phyloP scores from a whole-genome alignment of 441 rosid species.

The Adansonia rubrostipa region DNA sequence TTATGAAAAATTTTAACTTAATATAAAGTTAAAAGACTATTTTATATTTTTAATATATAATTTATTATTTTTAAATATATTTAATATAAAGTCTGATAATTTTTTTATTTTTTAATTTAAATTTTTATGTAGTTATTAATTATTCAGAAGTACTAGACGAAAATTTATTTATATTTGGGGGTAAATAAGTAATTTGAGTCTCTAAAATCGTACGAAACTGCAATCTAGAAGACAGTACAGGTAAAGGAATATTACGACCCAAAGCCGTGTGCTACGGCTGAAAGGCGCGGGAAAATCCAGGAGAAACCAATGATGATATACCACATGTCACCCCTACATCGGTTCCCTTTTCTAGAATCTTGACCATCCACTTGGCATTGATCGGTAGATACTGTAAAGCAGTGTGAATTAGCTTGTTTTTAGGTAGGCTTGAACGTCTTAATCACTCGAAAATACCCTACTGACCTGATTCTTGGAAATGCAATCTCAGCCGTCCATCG shows the following conservation, averaged over 20 bases:
- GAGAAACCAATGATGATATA: not conserved
- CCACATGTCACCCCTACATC: not conserved
- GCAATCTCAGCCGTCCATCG: not conserved
- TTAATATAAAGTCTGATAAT: too few relatives aligned
- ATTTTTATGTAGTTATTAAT: too few relatives aligned
- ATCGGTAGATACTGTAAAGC: not conserved
- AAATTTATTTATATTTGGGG: too few relatives aligned
- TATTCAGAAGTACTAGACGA: too few relatives aligned
- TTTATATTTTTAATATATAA: too few relatives aligned
- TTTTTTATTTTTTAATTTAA: too few relatives aligned
- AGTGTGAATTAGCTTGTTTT: not conserved
- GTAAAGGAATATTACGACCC: not conserved
- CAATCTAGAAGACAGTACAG: not conserved
- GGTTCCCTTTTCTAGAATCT: not conserved
- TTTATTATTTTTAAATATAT: too few relatives aligned
- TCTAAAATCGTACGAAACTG: not conserved
- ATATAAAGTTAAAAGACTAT: too few relatives aligned
- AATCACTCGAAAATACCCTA: too few relatives aligned
- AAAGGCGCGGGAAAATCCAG: conserved; percentile 7
- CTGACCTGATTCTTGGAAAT: too few relatives aligned
- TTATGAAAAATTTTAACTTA: too few relatives aligned
- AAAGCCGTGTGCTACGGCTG: not conserved
- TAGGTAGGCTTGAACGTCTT: not conserved
- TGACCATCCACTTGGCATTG: conserved; percentile 19
- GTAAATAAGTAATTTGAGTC: too few relatives aligned